Conservation (phyloP, 164 flowering plant species). For the Magnolia officinalis region DNA sequence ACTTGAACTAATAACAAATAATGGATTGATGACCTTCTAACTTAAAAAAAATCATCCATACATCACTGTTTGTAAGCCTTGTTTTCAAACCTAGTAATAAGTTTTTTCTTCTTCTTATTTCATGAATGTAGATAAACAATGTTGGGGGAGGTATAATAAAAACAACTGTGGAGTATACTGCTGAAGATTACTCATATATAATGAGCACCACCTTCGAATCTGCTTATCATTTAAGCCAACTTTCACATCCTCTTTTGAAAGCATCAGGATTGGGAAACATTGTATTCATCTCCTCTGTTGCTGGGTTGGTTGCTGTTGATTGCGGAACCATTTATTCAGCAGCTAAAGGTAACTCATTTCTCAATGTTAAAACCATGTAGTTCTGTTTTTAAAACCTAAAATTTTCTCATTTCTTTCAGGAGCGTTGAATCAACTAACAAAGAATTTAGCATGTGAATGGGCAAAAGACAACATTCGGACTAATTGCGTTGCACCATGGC, state of each 20-base stretch:
- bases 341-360: slow-evolving; percentile 30
- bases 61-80: too few relatives aligned
- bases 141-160: too few relatives aligned
- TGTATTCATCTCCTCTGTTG: slow-evolving; percentile 40
- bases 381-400: not conserved
- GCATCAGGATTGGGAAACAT: slow-evolving; percentile 23
- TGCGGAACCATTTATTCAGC: slow-evolving; percentile 28
- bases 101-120: not conserved
- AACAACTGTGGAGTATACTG: not conserved
- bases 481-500: slow-evolving; percentile 32
- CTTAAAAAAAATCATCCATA: too few relatives aligned
- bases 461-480: slow-evolving; percentile 32
- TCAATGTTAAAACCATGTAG: not conserved
- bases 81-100: too few relatives aligned
- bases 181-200: slow-evolving; percentile 32
- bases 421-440: slow-evolving; percentile 37
- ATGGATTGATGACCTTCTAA: too few relatives aligned
- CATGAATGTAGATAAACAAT: slow-evolving; percentile 10
- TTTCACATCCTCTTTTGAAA: slow-evolving; percentile 36
- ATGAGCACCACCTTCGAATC: slow-evolving; percentile 46
- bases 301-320: slow-evolving; percentile 23
- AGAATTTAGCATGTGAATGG: slow-evolving; percentile 38
- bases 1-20: too few relatives aligned
- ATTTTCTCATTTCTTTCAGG: not conserved
- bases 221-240: slow-evolving; percentile 42